Evolutionary conservation across 768 basidiomycete species (phyloP).

Genomic region (Podaxis pistillaris): DNA sequence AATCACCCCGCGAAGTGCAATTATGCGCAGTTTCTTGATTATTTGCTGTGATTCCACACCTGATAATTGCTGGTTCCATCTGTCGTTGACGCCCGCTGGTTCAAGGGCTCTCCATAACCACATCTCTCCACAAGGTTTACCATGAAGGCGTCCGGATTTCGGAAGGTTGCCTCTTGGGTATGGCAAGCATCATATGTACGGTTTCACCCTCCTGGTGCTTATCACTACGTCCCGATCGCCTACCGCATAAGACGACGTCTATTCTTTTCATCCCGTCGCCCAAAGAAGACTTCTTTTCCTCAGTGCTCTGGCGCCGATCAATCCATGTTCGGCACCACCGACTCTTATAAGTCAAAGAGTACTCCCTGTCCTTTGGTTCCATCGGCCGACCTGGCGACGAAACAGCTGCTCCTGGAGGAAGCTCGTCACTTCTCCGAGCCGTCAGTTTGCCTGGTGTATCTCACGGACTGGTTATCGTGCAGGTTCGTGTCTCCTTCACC

Average conservation of each 20-base stretch:
- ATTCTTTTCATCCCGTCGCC: slow-evolving; percentile 32
- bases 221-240: no score
- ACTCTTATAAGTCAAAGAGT: slow-evolving; percentile 30
- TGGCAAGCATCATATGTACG: not conserved
- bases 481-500: slow-evolving; percentile 37
- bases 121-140: slow-evolving; percentile 32
- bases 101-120: slow-evolving; percentile 28
- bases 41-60: slow-evolving; percentile 12
- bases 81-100: not conserved
- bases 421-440: slow-evolving; percentile 34
- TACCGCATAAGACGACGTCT: slow-evolving; percentile 32
- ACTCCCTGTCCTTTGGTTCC: slow-evolving; percentile 37
- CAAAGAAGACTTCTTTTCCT: slow-evolving; percentile 39
- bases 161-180: not conserved
- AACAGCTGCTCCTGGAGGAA: no score
- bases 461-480: not conserved
- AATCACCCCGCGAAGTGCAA: not conserved
- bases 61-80: not conserved
- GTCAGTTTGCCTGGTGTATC: slow-evolving; percentile 23
- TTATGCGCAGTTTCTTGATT: not conserved
- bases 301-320: slow-evolving; percentile 32
- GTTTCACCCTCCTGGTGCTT: no score
- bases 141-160: slow-evolving; percentile 29
- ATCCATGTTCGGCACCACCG: slow-evolving; percentile 35
- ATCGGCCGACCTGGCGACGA: slow-evolving; percentile 22